These are phyloP conservation scores for Moricandia arvensis DNA, from an alignment of 345 rosid genomes.

Conservation along the genomic window DNA sequence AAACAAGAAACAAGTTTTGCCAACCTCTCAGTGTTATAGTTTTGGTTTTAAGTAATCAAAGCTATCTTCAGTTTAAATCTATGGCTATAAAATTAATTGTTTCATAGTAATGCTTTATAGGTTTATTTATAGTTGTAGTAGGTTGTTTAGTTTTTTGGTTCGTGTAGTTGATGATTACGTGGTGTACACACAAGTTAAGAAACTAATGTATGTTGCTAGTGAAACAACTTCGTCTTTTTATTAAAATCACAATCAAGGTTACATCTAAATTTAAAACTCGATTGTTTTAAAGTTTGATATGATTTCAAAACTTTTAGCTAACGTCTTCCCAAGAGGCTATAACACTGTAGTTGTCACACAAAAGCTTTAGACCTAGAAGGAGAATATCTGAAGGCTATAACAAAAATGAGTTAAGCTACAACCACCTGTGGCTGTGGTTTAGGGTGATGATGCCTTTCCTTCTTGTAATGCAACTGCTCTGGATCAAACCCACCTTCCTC, in stretches of 20 bases:
- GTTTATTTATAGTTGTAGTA: constrained; percentile 20
- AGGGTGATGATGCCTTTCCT: constrained; percentile 81
- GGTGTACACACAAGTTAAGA: constrained; percentile 28
- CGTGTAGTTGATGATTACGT: constrained; percentile 22
- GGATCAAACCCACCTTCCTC: constrained; percentile 97
- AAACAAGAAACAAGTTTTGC: constrained; percentile 3
- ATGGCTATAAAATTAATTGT: not conserved
- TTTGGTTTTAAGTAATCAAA: not conserved
- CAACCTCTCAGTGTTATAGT: not conserved
- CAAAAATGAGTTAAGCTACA: constrained; percentile 22
- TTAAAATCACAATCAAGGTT: too few relatives aligned
- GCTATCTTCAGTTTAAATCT: not conserved
- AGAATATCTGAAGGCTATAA: not conserved
- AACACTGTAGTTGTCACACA: constrained; percentile 1
- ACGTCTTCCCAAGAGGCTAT: not conserved
- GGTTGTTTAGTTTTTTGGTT: constrained; percentile 16
- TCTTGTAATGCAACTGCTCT: constrained; percentile 68
- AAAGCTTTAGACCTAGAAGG: not conserved
- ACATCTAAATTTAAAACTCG: not conserved
- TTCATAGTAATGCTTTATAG: not conserved
- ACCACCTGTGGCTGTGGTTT: constrained; percentile 41
- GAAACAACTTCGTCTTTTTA: too few relatives aligned
- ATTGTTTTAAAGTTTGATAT: not conserved
- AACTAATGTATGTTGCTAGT: too few relatives aligned
- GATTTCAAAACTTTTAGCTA: not conserved